phyloP scores from a whole-genome alignment of 768 basidiomycete genomes.

The Collybiopsis confluens region DNA sequence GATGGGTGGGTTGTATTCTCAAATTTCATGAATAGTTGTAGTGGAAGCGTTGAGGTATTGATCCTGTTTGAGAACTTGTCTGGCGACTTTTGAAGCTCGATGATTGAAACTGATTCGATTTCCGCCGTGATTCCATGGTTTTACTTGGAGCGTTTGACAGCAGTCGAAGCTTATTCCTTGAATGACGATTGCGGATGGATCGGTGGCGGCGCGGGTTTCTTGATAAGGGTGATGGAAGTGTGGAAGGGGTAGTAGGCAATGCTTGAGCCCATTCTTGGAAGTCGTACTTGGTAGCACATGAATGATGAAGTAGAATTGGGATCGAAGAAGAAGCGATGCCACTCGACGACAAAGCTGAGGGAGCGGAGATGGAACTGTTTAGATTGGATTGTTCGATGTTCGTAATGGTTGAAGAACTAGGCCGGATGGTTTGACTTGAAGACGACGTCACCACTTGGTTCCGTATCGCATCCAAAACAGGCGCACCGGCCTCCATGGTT shows the following conservation, averaged over 20 bases:
- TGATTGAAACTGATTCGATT: background rate
- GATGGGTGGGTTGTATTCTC: background rate
- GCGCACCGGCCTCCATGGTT: background rate
- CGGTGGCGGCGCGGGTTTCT: too few species aligned
- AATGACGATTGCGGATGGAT: background rate
- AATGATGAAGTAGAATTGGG: background rate
- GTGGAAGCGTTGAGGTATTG: background rate
- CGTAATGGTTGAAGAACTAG: too few species aligned
- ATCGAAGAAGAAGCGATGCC: background rate
- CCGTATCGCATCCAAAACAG: background rate
- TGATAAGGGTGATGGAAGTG: too few species aligned
- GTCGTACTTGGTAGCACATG: too few species aligned
- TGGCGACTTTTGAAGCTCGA: too few species aligned
- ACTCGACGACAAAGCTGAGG: too few species aligned
- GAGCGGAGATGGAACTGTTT: too few species aligned
- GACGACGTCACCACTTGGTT: too few species aligned
- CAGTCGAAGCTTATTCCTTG: background rate
- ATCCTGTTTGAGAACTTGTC: background rate
- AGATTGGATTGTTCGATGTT: too few species aligned
- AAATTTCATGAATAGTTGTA: background rate
- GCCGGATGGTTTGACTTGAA: too few species aligned
- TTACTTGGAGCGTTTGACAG: background rate
- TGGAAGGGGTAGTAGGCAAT: too few species aligned
- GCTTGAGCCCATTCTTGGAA: too few species aligned
- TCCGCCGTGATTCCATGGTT: background rate